Percentiles rank a stretch among this genome's conserved stretches.
Conservation (phyloP, 129 eudicot genomes). For the Heracleum sosnowskyi region DNA sequence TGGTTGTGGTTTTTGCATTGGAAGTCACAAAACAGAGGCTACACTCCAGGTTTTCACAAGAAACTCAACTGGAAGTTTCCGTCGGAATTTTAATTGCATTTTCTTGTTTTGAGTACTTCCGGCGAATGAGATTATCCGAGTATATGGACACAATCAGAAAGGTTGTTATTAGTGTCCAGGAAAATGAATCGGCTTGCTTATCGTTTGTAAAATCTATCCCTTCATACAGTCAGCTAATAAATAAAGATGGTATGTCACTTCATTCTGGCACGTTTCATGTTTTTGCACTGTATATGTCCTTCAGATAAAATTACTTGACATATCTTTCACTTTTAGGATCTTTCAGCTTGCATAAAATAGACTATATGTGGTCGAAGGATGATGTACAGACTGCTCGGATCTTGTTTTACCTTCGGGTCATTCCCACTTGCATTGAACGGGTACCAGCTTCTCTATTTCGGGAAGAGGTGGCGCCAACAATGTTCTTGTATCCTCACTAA, state of each 20-base stretch:
- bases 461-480: constrained; percentile 59
- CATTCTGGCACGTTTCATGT: neutral
- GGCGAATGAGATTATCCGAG: constrained; percentile 81
- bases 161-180: constrained; percentile 75
- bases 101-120: constrained; percentile 95
- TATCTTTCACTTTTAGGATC: constrained; percentile 29
- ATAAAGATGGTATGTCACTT: constrained; percentile 39
- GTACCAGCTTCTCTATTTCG: constrained; percentile 58
- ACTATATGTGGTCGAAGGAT: constrained; percentile 66
- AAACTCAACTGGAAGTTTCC: constrained; percentile 44
- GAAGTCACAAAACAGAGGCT: constrained; percentile 73
- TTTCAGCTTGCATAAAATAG: constrained; percentile 32
- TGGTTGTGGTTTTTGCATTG: constrained; percentile 85
- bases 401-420: constrained; percentile 75
- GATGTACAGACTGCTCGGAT: constrained; percentile 91
- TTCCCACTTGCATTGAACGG: constrained; percentile 70
- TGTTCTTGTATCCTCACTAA: constrained; percentile 77
- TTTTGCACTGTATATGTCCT: neutral
- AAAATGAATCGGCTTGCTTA: constrained; percentile 63
- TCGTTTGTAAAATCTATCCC: constrained; percentile 83
- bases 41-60: constrained; percentile 37
- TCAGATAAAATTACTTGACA: neutral
- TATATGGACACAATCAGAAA: constrained; percentile 83
- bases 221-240: constrained; percentile 61
- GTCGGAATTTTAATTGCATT: constrained; percentile 69